These are phyloP conservation scores for Lagenidium sp. DNA, from an alignment of 352 stramenopile species.

Conservation along the genomic window DNA sequence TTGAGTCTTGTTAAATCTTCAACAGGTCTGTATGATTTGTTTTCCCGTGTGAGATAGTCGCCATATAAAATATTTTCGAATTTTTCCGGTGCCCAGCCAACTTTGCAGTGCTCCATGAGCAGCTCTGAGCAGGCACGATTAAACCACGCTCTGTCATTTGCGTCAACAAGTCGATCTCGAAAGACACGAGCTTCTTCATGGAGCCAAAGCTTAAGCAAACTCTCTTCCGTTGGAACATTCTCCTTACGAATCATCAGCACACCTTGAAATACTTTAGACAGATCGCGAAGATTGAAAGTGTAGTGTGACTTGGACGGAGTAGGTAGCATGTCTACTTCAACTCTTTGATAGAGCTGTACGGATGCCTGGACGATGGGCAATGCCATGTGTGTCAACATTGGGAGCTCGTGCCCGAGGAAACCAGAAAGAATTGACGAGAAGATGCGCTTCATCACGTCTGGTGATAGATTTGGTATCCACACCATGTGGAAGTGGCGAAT, in stretches of 20 bases:
- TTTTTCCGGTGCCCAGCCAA: constrained; percentile 41
- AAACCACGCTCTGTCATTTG: constrained; percentile 83
- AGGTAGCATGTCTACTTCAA: constrained; percentile 85
- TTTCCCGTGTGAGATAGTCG: constrained; percentile 83
- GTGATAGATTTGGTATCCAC: constrained; percentile 83
- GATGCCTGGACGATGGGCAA: constrained; percentile 80
- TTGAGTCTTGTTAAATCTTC: constrained; percentile 62
- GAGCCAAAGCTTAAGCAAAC: constrained; percentile 83
- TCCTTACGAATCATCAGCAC: constrained; percentile 89
- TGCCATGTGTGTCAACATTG: constrained; percentile 62
- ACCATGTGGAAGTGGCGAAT: constrained; percentile 90
- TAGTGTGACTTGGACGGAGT: constrained; percentile 91
- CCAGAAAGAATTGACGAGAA: constrained; percentile 87
- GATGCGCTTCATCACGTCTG: constrained; percentile 81
- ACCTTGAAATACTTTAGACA: constrained; percentile 92
- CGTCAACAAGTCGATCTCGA: constrained; percentile 85
- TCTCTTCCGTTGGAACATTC: constrained; percentile 56
- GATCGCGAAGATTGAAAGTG: constrained; percentile 92
- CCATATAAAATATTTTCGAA: constrained; percentile 88
- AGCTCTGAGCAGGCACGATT: constrained; percentile 71
- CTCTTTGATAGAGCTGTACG: constrained; percentile 81
- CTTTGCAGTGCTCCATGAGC: constrained; percentile 49
- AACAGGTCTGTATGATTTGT: constrained; percentile 65
- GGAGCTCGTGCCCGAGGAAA: constrained; percentile 67
- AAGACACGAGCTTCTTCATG: constrained; percentile 91